Conservation (phyloP, 177 flowering plant genomes). For the Vitis hybrid region DNA sequence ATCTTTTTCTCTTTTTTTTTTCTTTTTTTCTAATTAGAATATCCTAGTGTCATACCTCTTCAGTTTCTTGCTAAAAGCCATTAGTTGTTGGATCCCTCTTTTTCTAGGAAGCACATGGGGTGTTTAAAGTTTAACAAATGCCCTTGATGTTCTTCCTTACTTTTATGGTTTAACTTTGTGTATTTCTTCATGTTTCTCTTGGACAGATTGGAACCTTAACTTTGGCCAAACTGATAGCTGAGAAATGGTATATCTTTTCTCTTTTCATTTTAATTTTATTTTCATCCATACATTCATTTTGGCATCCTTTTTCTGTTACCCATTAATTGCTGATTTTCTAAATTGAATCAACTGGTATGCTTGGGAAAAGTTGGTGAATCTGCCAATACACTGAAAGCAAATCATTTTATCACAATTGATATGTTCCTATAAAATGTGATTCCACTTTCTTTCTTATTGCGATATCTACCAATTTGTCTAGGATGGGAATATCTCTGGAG, state of each 20-base stretch:
- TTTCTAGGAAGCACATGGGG: neutral
- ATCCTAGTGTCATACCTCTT: neutral
- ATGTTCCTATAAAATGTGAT: neutral
- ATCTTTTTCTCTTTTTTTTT: no score
- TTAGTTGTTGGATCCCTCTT: neutral
- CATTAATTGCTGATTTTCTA: neutral
- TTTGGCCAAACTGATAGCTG: neutral
- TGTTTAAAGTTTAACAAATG: neutral
- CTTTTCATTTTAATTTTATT: neutral
- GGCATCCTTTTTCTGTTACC: neutral
- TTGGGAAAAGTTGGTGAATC: neutral
- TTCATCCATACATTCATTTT: neutral
- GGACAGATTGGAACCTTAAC: constrained; percentile 13
- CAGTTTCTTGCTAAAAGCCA: neutral
- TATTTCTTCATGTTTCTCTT: neutral
- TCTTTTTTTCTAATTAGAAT: neutral
- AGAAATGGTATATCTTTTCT: constrained; percentile 14
- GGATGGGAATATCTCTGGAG: constrained; percentile 35
- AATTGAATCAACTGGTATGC: neutral
- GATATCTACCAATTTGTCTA: constrained; percentile 14
- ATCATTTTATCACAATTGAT: neutral
- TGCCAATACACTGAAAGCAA: neutral
- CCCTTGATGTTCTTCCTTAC: neutral
- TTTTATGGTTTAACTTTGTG: neutral
- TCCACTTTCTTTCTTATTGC: neutral